Evolutionary conservation across 1,284 basidiomycete species (phyloP).

Genomic region (Ustilago bromivora): DNA sequence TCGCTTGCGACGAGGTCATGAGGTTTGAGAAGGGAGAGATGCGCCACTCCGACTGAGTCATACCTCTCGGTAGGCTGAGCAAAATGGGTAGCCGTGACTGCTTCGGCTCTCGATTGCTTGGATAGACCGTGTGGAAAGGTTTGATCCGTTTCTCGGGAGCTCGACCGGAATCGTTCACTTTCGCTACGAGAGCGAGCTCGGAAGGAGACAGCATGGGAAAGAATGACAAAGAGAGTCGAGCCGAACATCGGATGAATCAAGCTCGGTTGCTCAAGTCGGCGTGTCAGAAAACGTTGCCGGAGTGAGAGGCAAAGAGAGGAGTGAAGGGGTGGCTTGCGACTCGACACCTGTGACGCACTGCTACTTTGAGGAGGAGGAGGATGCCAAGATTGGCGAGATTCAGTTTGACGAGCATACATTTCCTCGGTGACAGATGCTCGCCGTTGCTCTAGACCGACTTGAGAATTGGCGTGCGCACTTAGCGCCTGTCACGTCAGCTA

Average conservation of each 20-base stretch:
- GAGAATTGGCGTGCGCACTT: background rate
- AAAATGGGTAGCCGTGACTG: background rate
- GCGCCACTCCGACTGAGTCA: background rate
- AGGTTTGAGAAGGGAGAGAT: background rate
- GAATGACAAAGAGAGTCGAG: background rate
- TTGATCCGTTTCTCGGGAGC: background rate
- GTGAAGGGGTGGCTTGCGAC: background rate
- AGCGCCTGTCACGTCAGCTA: background rate
- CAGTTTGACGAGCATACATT: background rate
- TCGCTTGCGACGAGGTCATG: background rate
- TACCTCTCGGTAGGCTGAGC: background rate
- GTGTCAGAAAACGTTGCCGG: background rate
- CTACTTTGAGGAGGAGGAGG: background rate
- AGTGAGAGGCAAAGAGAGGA: background rate
- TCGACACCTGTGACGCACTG: background rate
- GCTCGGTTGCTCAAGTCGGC: background rate
- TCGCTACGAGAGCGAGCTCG: conserved; percentile 1
- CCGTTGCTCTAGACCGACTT: background rate
- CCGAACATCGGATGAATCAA: background rate
- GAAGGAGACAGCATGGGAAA: background rate
- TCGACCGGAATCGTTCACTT: background rate
- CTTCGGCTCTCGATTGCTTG: background rate
- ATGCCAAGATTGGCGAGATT: background rate
- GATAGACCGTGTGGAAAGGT: background rate
- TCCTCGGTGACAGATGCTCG: background rate